Percentiles rank a stretch among this genome's conserved stretches.
Evolutionary conservation across 352 stramenopile genomes (phyloP).

Genomic region (Globisporangium lucens): DNA sequence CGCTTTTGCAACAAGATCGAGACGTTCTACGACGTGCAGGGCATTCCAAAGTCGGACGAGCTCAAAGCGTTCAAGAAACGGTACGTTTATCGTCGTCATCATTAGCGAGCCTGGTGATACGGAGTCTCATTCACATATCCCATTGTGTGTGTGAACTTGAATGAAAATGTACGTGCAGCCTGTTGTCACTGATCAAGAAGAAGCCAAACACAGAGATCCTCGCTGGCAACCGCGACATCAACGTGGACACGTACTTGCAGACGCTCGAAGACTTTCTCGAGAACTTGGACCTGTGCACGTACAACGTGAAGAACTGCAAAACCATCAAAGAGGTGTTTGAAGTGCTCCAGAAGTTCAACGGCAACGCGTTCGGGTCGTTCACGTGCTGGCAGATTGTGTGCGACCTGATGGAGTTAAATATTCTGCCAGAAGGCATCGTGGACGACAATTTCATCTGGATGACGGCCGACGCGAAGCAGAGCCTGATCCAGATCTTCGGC

Average conservation of each 20-base stretch:
- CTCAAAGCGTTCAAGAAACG: slow-evolving; percentile 69
- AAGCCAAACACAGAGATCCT: slow-evolving; percentile 43
- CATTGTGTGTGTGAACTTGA: background rate
- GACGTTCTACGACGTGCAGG: slow-evolving; percentile 76
- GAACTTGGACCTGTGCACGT: slow-evolving; percentile 58
- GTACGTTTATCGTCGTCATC: slow-evolving; percentile 21
- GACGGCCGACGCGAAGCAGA: slow-evolving; percentile 72
- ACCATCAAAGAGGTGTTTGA: slow-evolving; percentile 59
- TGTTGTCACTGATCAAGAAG: slow-evolving; percentile 55
- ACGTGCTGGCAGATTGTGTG: slow-evolving; percentile 85
- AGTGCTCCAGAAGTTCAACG: slow-evolving; percentile 56
- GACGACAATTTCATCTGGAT: slow-evolving; percentile 81
- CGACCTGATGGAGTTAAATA: slow-evolving; percentile 74
- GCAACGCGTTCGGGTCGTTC: slow-evolving; percentile 79
- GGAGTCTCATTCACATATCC: background rate
- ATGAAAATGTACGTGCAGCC: slow-evolving; percentile 19
- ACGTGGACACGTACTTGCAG: slow-evolving; percentile 52
- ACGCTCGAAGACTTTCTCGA: slow-evolving; percentile 66
- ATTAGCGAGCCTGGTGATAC: background rate
- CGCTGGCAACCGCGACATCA: slow-evolving; percentile 58
- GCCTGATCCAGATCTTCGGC: slow-evolving; percentile 80
- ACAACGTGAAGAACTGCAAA: slow-evolving; percentile 46
- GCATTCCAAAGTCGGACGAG: slow-evolving; percentile 68
- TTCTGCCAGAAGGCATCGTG: slow-evolving; percentile 51
- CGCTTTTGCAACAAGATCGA: slow-evolving; percentile 81